These are phyloP conservation scores for Petunia hybrid DNA, from an alignment of 305 asterid genomes.

Conservation along the genomic window DNA sequence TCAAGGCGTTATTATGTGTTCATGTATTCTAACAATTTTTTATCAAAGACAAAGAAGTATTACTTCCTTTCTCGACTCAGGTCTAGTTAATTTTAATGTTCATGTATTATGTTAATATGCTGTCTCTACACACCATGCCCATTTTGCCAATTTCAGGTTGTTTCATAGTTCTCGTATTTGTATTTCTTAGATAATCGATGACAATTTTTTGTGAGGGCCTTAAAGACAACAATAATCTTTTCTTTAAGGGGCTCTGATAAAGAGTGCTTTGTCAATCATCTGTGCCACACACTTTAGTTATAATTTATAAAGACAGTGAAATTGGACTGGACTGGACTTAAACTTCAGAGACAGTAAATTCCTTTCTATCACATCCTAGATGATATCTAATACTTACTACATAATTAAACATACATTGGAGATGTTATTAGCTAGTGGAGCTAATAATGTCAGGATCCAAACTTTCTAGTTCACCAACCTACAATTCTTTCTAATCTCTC, in stretches of 20 bases:
- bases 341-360: not conserved
- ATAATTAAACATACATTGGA: not conserved
- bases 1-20: no score
- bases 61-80: no score
- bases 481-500: constrained; percentile 73
- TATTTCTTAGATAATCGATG: not conserved
- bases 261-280: not conserved
- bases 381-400: not conserved
- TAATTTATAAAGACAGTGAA: not conserved
- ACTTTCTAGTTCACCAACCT: constrained; percentile 55
- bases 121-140: no score
- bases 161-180: not conserved
- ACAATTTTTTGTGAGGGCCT: not conserved
- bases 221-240: not conserved
- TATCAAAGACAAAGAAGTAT: no score
- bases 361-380: not conserved
- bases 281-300: not conserved
- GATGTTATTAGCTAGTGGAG: not conserved
- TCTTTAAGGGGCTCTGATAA: not conserved
- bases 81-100: no score
- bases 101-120: no score
- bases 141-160: not conserved
- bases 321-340: not conserved
- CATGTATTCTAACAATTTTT: no score
- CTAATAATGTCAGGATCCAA: not conserved